Conservation (phyloP, 2,329 filamentous ascomycete species). For the Aspergillus fijiensis region DNA sequence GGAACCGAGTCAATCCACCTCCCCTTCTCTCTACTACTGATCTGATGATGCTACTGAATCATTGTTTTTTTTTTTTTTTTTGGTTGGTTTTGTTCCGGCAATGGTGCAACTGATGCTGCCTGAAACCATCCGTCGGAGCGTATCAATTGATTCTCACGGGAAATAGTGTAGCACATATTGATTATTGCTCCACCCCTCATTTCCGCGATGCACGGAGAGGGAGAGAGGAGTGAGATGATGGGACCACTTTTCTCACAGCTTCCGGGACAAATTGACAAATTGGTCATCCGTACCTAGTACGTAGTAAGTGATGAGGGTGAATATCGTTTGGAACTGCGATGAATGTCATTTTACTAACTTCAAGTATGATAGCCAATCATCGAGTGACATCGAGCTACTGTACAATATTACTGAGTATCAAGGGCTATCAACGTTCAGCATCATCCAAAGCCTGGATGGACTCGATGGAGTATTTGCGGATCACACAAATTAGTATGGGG, state of each 20-base stretch:
- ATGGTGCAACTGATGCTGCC: not conserved
- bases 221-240: not conserved
- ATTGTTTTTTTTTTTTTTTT: not conserved
- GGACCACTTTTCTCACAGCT: not conserved
- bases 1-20: no score
- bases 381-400: not conserved
- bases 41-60: not conserved
- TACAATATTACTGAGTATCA: no score
- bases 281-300: not conserved
- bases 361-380: not conserved
- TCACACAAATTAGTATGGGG: not conserved
- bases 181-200: slow-evolving; percentile 6
- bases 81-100: not conserved
- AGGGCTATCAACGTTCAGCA: no score
- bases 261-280: not conserved
- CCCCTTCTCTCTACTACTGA: not conserved
- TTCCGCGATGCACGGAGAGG: slow-evolving; percentile 4
- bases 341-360: no score
- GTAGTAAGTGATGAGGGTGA: not conserved
- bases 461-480: no score
- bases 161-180: not conserved
- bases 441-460: no score
- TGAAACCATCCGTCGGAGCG: not conserved
- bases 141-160: not conserved
- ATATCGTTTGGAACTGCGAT: no score